Evolutionary conservation across 495 filamentous ascomycete species (phyloP), one percentile per base, ranked within the genome.

Genomic region (Penicillium nucicola): DNA sequence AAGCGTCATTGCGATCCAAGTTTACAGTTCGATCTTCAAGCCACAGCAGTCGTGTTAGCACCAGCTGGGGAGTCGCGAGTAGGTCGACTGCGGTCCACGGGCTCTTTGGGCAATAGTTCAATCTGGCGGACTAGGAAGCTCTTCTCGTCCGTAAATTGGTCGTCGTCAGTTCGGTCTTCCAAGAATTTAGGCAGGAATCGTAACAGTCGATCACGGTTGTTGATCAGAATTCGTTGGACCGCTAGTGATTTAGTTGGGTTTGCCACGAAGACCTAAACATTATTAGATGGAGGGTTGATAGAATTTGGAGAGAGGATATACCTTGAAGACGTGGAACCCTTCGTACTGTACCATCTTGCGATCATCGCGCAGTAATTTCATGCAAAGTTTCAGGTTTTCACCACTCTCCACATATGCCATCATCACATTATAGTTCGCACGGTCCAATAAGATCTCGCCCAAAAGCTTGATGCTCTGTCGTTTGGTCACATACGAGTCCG

Each of bases 281-380:
- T 18, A 58, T 71, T 52, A 71, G 60, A 42, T 45, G 34, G 36
- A 17, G 30, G 42, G 30, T 20, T 13, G 25, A 36, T 12, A 25
- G 25, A 13, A 25, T 52, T 43, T 25, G 7, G 23, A 22, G 23
- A 37, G 17, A 28, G 11, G 15, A 67, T 71, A 56, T 74, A 87
- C 85, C 78, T 98, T 98, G 76, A 98, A 98, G 31, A 98, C 92
- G 68, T 99, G 95, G 68, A 99, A 99, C 19, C 90, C 92, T 69
- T 99, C 95, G 64, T 97, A 99, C 64, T 97, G 92, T 42, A 99
- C 93, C 89, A 97, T 99, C 66, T 93, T 91, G 58, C 92, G 82
- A 65, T 97, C 92, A 68, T 97, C 92, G 41, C 88, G 81, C 45
- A 99, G 72, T 44, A 97, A 75, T 65, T 95, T 97, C 95, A 99